A percentile compares a stretch with the other conserved stretches of the same genome.
These are phyloP conservation scores for Lachnellula hyalina DNA, from an alignment of 2,329 filamentous ascomycete genomes.

Conservation along the genomic window DNA sequence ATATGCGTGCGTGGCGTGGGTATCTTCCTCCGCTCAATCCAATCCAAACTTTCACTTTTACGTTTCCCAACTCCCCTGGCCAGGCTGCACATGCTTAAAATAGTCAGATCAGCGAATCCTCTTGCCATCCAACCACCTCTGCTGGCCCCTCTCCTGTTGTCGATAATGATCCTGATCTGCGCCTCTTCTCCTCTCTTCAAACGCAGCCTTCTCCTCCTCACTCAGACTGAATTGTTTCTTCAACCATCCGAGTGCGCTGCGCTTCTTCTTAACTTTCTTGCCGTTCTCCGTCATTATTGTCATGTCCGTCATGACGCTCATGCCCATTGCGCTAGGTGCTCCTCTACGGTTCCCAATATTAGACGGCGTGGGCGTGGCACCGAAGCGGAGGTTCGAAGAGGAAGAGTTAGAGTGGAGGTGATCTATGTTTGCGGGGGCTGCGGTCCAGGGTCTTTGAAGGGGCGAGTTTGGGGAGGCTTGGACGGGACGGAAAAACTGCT, in stretches of 20 bases:
- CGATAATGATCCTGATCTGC: constrained; percentile 14
- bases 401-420: constrained; percentile 35
- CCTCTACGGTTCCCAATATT: constrained; percentile 16
- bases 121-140: constrained; percentile 25
- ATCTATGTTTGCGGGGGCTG: constrained; percentile 22
- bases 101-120: constrained; percentile 8
- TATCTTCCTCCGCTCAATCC: no score
- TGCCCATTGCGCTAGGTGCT: constrained; percentile 30
- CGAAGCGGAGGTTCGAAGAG: constrained; percentile 41
- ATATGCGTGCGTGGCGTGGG: no score
- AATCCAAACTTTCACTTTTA: no score
- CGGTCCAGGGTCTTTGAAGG: constrained; percentile 41
- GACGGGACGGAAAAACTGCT: constrained; percentile 56
- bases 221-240: constrained; percentile 63
- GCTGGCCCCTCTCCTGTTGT: constrained; percentile 9
- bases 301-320: constrained; percentile 52
- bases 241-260: constrained; percentile 62
- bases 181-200: constrained; percentile 46
- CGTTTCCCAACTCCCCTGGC: no score
- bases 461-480: constrained; percentile 59
- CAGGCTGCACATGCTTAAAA: no score
- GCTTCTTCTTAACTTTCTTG: constrained; percentile 56
- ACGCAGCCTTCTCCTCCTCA: constrained; percentile 56
- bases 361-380: constrained; percentile 16
- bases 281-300: constrained; percentile 36